A percentile compares a stretch with the other conserved stretches of the same genome.
These are phyloP conservation scores for Calonectria naviculata DNA, from an alignment of 2,329 filamentous ascomycete species.

Conservation along the genomic window DNA sequence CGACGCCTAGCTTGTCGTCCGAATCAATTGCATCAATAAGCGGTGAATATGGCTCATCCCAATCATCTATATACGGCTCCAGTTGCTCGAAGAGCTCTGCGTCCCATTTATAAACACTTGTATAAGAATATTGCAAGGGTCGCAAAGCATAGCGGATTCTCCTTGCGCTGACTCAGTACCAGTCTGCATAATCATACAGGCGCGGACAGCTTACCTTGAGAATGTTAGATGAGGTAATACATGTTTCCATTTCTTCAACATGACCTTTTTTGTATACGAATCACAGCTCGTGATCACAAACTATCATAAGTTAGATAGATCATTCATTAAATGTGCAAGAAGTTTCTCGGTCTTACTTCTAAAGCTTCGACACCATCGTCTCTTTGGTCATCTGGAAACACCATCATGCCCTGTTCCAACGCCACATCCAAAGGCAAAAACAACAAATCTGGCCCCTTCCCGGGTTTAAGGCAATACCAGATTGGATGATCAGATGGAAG, in stretches of 20 bases:
- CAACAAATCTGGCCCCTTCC: no score
- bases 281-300: background rate
- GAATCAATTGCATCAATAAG: background rate
- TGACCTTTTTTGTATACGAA: no score
- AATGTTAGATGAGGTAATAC: no score
- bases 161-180: no score
- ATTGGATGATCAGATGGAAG: background rate
- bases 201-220: no score
- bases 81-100: background rate
- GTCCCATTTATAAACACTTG: no score
- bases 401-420: background rate
- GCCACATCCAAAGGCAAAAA: no score
- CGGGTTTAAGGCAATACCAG: background rate
- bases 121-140: no score
- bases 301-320: background rate
- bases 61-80: background rate
- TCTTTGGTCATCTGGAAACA: background rate
- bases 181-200: no score
- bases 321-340: background rate
- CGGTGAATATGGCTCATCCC: background rate
- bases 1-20: background rate
- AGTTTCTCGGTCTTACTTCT: background rate
- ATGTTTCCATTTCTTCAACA: no score
- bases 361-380: background rate
- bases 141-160: no score